Conservation (phyloP, 2,329 filamentous ascomycete genomes). For the Parafenestella ontariensis region DNA sequence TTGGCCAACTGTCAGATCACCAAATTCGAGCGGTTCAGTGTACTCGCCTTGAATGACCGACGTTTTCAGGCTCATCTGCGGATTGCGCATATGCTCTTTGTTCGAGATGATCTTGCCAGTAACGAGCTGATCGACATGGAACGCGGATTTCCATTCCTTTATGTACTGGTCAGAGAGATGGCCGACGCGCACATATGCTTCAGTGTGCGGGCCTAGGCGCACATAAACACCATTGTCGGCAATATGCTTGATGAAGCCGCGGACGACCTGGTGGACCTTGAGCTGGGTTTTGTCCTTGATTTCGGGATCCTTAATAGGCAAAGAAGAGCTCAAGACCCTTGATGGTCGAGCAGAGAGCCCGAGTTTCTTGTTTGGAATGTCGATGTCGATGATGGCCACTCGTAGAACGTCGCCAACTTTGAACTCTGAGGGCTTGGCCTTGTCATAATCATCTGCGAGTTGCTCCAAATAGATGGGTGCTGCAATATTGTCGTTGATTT, state of each 20-base stretch:
- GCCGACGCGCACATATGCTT: constrained; percentile 81
- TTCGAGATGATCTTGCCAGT: constrained; percentile 81
- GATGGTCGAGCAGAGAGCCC: constrained; percentile 85
- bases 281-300: constrained; percentile 75
- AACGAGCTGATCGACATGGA: constrained; percentile 88
- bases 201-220: constrained; percentile 78
- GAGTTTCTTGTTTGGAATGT: constrained; percentile 83
- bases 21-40: constrained; percentile 72
- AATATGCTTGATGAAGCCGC: constrained; percentile 91
- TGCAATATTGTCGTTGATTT: constrained; percentile 80
- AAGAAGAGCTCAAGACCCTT: constrained; percentile 83
- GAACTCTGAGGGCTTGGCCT: constrained; percentile 76
- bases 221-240: constrained; percentile 90
- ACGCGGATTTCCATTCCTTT: constrained; percentile 94
- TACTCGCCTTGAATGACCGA: constrained; percentile 84
- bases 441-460: constrained; percentile 82
- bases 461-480: constrained; percentile 84
- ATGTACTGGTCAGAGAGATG: constrained; percentile 90
- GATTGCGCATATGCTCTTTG: constrained; percentile 71
- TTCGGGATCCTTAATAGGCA: constrained; percentile 81
- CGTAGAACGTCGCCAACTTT: constrained; percentile 86
- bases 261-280: constrained; percentile 77
- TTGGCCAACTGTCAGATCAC: constrained; percentile 80
- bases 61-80: constrained; percentile 86
- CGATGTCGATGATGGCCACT: constrained; percentile 82